Evolutionary conservation across 805 yeast species (phyloP), one percentile per base, ranked within the genome.

Genomic region (Clavispora phyllophila): DNA sequence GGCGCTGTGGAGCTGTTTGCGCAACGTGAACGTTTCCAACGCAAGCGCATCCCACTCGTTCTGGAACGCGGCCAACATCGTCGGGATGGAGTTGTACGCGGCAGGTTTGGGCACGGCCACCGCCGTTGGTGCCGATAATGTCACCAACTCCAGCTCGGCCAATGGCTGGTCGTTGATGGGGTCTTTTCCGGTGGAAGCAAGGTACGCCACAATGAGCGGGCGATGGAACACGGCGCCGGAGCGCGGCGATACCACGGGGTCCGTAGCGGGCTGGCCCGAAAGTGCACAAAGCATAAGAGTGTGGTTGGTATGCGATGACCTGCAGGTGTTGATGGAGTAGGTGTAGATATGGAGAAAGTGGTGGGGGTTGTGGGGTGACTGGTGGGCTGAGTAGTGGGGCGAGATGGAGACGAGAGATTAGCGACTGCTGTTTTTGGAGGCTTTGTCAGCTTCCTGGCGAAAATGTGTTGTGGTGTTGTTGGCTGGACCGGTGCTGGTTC

Each of bases 21-120:
- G 73, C 48, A 90, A 66, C 31, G 81, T 76, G 55, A 87, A 88
- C 17, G 84, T 72, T 56, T 91, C 97, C 40, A 90, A 66, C 23
- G 91, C 86, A 35, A 87, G 59, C 0, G 96, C 78, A 57, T 90
- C 97, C 89, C 95, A 90, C 61, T 89, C 96, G 46, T 82, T 79
- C 58, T 90, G 96, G 48, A 90, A 78, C 2, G 84, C 68, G 2
- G 87, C 71, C 39, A 90, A 67, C 53, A 90, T 62, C 4, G 86
- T 71, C 0, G 98, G 98, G 24, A 90, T 86, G 0, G 95, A 84
- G 18, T 81, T 76, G 45, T 69, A 56, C 0, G 74, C 66, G 1
- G 84, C 70, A 9, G 71, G 78, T 49, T 59, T 62, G 4, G 73
- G 70, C 0, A 60, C 59, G 5, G 64, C 42, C 14, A 7, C 51